phyloP scores from a whole-genome alignment of 495 filamentous ascomycete genomes.

The Aspergillus affinis region DNA sequence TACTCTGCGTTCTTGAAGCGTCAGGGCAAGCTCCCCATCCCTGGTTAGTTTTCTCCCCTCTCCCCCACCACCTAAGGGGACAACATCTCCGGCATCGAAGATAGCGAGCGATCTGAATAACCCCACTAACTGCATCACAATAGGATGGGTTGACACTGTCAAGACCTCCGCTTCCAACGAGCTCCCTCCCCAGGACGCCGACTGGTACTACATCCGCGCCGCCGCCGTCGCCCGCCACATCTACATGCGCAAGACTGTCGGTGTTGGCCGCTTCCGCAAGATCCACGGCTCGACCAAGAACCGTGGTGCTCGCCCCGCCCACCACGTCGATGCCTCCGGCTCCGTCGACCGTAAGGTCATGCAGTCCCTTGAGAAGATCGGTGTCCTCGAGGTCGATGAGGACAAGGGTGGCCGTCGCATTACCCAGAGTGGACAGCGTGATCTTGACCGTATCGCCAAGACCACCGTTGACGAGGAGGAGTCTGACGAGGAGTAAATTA shows the following conservation, averaged over 20 bases:
- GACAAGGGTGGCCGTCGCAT: constrained; percentile 97
- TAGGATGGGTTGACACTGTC: constrained; percentile 98
- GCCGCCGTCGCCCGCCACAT: constrained; percentile 95
- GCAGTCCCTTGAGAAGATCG: constrained; percentile 98
- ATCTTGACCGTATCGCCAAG: constrained; percentile 86
- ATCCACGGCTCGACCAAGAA: constrained; percentile 96
- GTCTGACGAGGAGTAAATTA: constrained; percentile 52
- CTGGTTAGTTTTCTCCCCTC: constrained; percentile 55
- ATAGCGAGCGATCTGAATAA: background rate
- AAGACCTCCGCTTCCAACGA: constrained; percentile 96
- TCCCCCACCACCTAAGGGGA: background rate
- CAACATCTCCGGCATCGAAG: constrained; percentile 1
- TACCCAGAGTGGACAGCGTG: constrained; percentile 94
- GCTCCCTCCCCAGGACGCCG: constrained; percentile 92
- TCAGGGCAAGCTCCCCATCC: constrained; percentile 97
- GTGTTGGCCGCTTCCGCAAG: constrained; percentile 89
- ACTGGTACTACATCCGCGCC: constrained; percentile 98
- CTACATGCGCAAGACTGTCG: constrained; percentile 98
- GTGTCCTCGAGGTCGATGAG: constrained; percentile 93
- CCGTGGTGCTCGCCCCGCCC: constrained; percentile 83
- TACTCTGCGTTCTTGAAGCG: constrained; percentile 98
- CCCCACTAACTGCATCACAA: background rate
- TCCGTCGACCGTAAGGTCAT: constrained; percentile 94
- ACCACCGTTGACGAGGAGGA: constrained; percentile 55
- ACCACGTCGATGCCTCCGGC: constrained; percentile 95